Percentiles rank a stretch among this genome's conserved stretches.
These are phyloP conservation scores for Heteromeles arbutifolia DNA, from an alignment of 306 rosid genomes.

Conservation along the genomic window DNA sequence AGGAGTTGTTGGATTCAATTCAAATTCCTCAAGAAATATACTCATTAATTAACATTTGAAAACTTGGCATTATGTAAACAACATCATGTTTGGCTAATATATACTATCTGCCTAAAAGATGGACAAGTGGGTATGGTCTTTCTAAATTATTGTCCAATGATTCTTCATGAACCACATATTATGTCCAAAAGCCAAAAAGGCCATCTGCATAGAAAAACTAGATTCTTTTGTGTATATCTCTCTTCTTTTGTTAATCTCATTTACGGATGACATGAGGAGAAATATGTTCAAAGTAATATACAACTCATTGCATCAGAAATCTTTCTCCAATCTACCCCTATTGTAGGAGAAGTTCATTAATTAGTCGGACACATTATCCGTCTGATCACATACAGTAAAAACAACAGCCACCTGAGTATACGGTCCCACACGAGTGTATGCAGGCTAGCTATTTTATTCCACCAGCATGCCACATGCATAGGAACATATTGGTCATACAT, in stretches of 20 bases:
- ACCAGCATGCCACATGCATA: constrained; percentile 5
- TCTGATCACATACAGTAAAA: no score
- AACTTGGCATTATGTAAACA: not conserved
- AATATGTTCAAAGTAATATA: no score
- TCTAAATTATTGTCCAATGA: not conserved
- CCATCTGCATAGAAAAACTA: not conserved
- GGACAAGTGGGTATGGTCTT: not conserved
- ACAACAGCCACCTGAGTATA: no score
- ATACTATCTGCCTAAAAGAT: not conserved
- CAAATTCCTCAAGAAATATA: not conserved
- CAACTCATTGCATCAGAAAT: not conserved
- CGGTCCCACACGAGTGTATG: not conserved
- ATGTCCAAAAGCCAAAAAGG: not conserved
- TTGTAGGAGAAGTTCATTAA: no score
- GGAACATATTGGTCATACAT: not conserved
- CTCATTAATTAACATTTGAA: not conserved
- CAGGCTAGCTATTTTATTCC: not conserved
- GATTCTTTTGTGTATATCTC: no score
- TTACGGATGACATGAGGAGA: no score
- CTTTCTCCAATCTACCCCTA: not conserved
- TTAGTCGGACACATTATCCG: no score
- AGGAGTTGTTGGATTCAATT: not conserved
- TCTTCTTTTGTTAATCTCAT: not conserved
- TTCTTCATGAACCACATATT: not conserved
- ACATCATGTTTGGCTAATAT: not conserved